Base-by-base conservation (phyloP, 768 basidiomycete genomes). In the Tricholoma matsutake region DNA sequence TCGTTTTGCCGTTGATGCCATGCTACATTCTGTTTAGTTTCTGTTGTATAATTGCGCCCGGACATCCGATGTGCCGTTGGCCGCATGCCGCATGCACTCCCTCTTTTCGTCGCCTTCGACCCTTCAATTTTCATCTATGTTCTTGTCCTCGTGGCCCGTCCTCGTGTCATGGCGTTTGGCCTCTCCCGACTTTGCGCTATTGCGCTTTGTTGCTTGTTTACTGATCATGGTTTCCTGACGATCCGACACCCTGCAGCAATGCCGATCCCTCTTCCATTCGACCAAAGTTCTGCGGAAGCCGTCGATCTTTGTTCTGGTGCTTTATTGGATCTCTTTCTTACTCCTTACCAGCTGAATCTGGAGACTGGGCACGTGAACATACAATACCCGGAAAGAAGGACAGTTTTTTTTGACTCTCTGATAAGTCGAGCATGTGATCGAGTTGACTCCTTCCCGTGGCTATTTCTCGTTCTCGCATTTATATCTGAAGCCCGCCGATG, bases 1-100 rank as follows among this genome's bases (percentile, higher is more conserved):
- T 51, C 3, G 51, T 29, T 53, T 52, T 37, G 43, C 31, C 61
- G 58, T 54, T 49, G 55, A 57, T 65, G 63, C 55, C 56, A 60
- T 25, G 58, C 65, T 65, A 65, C 65, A 54, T 67, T 61, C 58
- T 55, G 53, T 68, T 66, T 61, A 52, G 59, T 57, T 67, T 67
- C 47, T 58, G 58, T 16, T 58, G 47, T 49, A 59, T 61, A 67
- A 67, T 64, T 32, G 35, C 31, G 41, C 54, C 34, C 45, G 54
- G 31, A 4, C 47, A 51, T 47, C 8, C 25, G 25, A 58, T 18
- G 61, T 58, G 52, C 57, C 56, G 58, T 54, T 61, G 57, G 54
- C 54, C 39, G 25, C 45, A 57, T 39, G 57, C 41, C 14, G 37
- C 16, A 52, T 58, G 35, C 32, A 47, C 16, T 57, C 47, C 32